Evolutionary conservation across 2,329 filamentous ascomycete species (phyloP).

Genomic region (Aspergillus brasiliensis): DNA sequence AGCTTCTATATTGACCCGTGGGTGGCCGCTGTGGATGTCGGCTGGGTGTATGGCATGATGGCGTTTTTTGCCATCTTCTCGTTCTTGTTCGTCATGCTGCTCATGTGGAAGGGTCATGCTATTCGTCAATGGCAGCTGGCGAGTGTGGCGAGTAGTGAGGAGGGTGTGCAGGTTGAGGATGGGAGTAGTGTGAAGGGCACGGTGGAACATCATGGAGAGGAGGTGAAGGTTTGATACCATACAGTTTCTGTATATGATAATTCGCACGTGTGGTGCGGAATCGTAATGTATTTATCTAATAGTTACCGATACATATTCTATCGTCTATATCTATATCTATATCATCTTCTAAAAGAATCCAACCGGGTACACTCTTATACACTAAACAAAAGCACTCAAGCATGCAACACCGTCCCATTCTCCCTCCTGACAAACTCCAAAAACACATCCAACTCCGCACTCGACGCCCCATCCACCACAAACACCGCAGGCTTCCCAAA

Average conservation of each 20-base stretch:
- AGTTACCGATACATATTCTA: too few relatives aligned
- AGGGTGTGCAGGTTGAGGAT: neutral
- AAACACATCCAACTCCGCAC: too few relatives aligned
- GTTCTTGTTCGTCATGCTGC: neutral
- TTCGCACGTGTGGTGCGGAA: too few relatives aligned
- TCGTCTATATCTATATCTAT: too few relatives aligned
- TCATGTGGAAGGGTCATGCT: conserved; percentile 14
- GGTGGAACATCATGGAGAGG: neutral
- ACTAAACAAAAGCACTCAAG: too few relatives aligned
- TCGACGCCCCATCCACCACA: too few relatives aligned
- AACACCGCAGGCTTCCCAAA: too few relatives aligned
- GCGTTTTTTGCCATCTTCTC: conserved; percentile 34
- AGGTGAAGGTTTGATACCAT: neutral
- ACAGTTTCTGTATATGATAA: too few relatives aligned
- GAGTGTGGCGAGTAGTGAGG: conserved; percentile 1
- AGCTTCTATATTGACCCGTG: conserved; percentile 42
- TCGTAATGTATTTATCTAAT: too few relatives aligned
- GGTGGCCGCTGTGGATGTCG: conserved; percentile 33
- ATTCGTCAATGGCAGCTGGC: conserved; percentile 4
- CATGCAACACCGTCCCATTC: too few relatives aligned
- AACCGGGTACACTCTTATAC: too few relatives aligned
- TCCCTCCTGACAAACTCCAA: too few relatives aligned
- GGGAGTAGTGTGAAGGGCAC: neutral
- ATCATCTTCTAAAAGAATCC: conserved; percentile 7
- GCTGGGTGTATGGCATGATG: conserved; percentile 43